Conservation (phyloP, 768 basidiomycete genomes). For the Termitomyces sp. region DNA sequence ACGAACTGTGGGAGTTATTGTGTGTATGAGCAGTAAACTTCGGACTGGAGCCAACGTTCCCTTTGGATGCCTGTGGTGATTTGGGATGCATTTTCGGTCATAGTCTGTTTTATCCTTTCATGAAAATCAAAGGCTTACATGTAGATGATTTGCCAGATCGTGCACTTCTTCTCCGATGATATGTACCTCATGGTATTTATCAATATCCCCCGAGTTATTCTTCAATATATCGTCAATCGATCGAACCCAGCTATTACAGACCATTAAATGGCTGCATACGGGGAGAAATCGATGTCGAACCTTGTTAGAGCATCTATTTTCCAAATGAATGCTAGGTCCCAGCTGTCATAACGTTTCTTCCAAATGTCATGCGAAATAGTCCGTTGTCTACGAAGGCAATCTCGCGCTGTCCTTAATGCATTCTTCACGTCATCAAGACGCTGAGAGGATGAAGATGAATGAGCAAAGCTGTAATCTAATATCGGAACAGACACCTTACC, state of each 20-base stretch:
- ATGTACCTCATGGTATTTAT: background rate
- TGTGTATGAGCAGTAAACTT: too few relatives aligned
- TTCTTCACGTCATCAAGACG: background rate
- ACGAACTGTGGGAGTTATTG: too few relatives aligned
- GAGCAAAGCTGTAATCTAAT: background rate
- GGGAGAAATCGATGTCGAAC: background rate
- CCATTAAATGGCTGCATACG: background rate
- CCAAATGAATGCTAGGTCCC: background rate
- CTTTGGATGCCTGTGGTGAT: too few relatives aligned
- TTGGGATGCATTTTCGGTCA: background rate
- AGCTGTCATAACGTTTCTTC: background rate
- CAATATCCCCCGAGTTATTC: background rate
- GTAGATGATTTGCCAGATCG: background rate
- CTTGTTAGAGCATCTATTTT: background rate
- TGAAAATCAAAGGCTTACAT: background rate
- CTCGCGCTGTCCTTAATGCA: background rate
- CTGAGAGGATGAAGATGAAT: background rate
- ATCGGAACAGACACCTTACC: background rate
- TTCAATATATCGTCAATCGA: background rate
- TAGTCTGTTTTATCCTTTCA: background rate
- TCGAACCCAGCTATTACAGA: background rate
- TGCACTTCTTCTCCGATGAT: background rate
- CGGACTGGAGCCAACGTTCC: too few relatives aligned
- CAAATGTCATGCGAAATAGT: background rate
- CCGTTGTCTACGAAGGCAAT: background rate